Percentiles rank a stretch among this genome's conserved stretches.
phyloP scores from a whole-genome alignment of 1,284 basidiomycete species.

The Rhodotorula mucilaginosa region DNA sequence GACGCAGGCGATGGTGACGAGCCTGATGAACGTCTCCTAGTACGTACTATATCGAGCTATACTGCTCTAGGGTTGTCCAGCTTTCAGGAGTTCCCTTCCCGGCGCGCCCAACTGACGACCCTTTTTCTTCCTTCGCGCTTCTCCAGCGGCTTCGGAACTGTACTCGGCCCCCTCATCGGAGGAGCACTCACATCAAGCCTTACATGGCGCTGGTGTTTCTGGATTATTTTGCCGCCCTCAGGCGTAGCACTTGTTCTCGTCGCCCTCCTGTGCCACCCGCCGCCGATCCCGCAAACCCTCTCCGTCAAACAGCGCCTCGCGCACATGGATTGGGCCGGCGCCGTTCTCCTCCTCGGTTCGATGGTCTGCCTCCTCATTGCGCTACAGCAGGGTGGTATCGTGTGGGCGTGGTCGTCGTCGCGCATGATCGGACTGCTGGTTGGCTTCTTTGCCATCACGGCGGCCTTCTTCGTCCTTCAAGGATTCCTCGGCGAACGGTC shows the following conservation, averaged over 20 bases:
- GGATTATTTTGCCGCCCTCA: conserved; percentile 7
- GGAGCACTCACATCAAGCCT: conserved; percentile 11
- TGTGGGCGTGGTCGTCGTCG: conserved; percentile 19
- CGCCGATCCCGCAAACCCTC: conserved; percentile 18
- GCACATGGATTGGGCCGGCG: conserved; percentile 44
- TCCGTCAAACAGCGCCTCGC: conserved; percentile 27
- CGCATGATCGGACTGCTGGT: conserved; percentile 45
- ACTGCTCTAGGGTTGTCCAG: background rate
- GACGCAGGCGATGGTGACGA: conserved; percentile 24
- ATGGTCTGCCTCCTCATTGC: conserved; percentile 45
- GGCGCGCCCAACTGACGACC: background rate
- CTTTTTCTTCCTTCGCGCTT: too few species aligned
- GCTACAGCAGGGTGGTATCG: conserved; percentile 40
- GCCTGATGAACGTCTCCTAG: conserved; percentile 22
- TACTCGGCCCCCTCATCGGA: conserved; percentile 22
- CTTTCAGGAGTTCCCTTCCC: background rate
- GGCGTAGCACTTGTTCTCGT: conserved; percentile 11
- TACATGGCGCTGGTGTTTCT: conserved; percentile 30
- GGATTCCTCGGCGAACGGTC: conserved; percentile 42
- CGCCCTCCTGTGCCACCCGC: conserved; percentile 22
- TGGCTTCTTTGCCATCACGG: conserved; percentile 43
- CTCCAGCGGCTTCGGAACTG: conserved; percentile 10
- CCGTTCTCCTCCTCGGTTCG: conserved; percentile 37
- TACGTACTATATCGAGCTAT: background rate
- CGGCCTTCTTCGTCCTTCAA: conserved; percentile 43